These are phyloP conservation scores for Citrus trifoliata DNA, from an alignment of 345 rosid genomes.

Conservation along the genomic window DNA sequence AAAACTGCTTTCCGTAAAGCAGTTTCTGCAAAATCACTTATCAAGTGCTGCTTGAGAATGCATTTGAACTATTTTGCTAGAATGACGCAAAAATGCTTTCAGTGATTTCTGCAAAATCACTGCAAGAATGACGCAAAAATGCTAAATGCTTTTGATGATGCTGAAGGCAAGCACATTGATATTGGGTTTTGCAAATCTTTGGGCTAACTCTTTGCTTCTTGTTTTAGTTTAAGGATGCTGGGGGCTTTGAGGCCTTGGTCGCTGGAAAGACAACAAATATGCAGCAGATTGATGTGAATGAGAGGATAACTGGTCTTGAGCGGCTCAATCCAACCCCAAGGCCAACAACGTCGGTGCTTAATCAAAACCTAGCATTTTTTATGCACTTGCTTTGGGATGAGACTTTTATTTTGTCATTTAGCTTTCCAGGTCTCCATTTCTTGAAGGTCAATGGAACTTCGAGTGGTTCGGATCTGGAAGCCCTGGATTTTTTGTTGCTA, in stretches of 20 bases:
- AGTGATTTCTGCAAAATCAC: neutral
- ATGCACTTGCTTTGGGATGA: neutral
- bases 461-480: constrained; percentile 93
- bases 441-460: constrained; percentile 89
- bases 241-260: constrained; percentile 82
- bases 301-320: constrained; percentile 80
- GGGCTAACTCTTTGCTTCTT: neutral
- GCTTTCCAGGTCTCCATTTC: constrained; percentile 87
- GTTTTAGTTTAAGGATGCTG: constrained; percentile 82
- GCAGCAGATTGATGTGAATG: constrained; percentile 88
- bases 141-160: neutral
- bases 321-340: constrained; percentile 87
- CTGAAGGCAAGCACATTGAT: neutral
- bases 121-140: neutral
- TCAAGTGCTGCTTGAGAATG: neutral
- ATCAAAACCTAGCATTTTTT: constrained; percentile 4
- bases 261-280: constrained; percentile 64
- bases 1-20: neutral
- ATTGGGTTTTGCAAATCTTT: constrained; percentile 4
- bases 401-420: constrained; percentile 45
- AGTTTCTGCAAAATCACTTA: neutral
- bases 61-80: neutral
- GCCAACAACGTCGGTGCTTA: constrained; percentile 81
- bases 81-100: neutral
- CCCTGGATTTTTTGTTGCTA: constrained; percentile 70